Percentiles rank a stretch among this genome's conserved stretches.
Evolutionary conservation across 345 rosid genomes (phyloP).

Genomic region (Syzygium aromaticum): DNA sequence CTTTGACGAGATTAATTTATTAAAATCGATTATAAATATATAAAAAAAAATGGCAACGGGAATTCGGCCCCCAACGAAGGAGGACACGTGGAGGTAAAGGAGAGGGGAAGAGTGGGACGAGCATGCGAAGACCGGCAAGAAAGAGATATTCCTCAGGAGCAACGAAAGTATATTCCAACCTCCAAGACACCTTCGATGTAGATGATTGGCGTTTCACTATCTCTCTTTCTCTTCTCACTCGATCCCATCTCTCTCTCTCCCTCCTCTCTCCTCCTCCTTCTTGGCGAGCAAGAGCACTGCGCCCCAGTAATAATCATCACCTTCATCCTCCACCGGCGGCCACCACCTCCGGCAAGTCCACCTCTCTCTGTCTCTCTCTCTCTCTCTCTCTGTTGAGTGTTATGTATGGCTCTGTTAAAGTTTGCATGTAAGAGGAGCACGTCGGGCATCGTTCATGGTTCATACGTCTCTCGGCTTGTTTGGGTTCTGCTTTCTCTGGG

Average conservation of each 20-base stretch:
- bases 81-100: background rate
- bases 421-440: background rate
- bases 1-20: background rate
- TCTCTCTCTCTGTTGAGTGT: background rate
- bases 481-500: background rate
- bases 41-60: background rate
- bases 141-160: background rate
- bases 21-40: background rate
- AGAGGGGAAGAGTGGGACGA: no score
- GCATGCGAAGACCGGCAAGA: background rate
- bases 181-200: background rate
- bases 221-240: background rate
- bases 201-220: background rate
- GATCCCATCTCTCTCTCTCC: background rate
- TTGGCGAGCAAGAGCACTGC: background rate
- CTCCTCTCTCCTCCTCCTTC: background rate
- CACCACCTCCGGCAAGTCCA: background rate
- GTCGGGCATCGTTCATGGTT: background rate
- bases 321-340: background rate
- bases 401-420: background rate
- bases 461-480: accelerated
- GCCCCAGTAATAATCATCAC: background rate
- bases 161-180: background rate
- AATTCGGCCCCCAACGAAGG: background rate
- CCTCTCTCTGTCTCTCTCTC: slow-evolving; percentile 5